Evolutionary conservation across 2,329 filamentous ascomycete species (phyloP).

Genomic region (Exophiala spinifera): DNA sequence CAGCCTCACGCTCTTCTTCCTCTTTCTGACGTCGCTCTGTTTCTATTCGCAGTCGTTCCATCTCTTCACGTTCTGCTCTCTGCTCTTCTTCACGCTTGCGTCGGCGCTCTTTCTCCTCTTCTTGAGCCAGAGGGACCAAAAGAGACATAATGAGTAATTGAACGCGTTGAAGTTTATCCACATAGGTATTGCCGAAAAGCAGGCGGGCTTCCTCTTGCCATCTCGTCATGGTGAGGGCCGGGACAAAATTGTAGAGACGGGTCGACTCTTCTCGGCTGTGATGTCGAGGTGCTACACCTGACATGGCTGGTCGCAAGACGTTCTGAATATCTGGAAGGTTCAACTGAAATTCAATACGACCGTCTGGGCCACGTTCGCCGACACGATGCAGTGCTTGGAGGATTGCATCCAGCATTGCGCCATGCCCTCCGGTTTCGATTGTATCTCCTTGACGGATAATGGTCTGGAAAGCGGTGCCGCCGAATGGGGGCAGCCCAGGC

Average conservation of each 20-base stretch:
- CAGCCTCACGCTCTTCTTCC: slow-evolving; percentile 66
- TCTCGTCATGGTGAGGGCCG: slow-evolving; percentile 68
- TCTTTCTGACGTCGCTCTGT: slow-evolving; percentile 69
- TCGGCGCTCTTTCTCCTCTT: slow-evolving; percentile 70
- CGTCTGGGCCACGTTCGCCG: slow-evolving; percentile 46
- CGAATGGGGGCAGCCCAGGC: slow-evolving; percentile 12
- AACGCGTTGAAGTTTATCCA: slow-evolving; percentile 68
- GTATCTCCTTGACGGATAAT: slow-evolving; percentile 12
- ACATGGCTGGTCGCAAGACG: slow-evolving; percentile 39
- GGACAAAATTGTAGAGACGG: slow-evolving; percentile 72
- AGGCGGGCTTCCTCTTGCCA: slow-evolving; percentile 90
- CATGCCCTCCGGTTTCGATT: slow-evolving; percentile 31
- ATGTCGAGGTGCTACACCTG: slow-evolving; percentile 50
- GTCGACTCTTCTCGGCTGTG: slow-evolving; percentile 49
- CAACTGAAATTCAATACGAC: slow-evolving; percentile 53
- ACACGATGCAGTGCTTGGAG: slow-evolving; percentile 55
- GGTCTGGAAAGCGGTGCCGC: slow-evolving; percentile 13
- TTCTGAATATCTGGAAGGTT: slow-evolving; percentile 21
- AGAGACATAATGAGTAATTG: slow-evolving; percentile 66
- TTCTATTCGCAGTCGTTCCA: slow-evolving; percentile 64
- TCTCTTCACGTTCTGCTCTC: slow-evolving; percentile 60
- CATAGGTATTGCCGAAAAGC: slow-evolving; percentile 67
- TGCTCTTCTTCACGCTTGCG: slow-evolving; percentile 56
- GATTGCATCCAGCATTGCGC: slow-evolving; percentile 47
- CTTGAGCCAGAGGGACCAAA: slow-evolving; percentile 79